These are phyloP conservation scores for Coniosporium apollinis DNA, from an alignment of 495 filamentous ascomycete genomes.

Conservation along the genomic window DNA sequence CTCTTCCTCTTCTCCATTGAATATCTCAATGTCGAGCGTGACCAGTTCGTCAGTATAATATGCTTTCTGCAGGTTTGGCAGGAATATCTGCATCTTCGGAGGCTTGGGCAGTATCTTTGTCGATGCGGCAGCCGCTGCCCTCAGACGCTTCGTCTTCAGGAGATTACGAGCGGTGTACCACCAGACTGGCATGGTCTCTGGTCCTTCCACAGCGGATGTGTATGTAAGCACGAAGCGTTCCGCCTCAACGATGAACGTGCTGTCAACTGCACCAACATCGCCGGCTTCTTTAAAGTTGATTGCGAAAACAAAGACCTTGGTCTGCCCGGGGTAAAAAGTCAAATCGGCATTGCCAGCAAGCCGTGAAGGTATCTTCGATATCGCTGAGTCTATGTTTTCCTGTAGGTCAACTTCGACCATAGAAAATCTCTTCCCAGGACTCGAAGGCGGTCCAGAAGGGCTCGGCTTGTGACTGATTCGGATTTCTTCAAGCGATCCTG, in stretches of 20 bases:
- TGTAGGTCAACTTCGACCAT: no score
- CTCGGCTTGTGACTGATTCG: slow-evolving; percentile 15
- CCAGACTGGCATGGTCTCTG: slow-evolving; percentile 23
- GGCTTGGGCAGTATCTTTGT: slow-evolving; percentile 72
- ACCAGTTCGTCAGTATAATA: slow-evolving; percentile 77
- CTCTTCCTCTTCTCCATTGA: slow-evolving; percentile 73
- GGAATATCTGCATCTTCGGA: slow-evolving; percentile 67
- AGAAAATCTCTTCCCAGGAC: no score
- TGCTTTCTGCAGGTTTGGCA: slow-evolving; percentile 40
- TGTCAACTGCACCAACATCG: slow-evolving; percentile 30
- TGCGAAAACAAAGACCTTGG: slow-evolving; percentile 52
- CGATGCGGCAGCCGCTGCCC: slow-evolving; percentile 29
- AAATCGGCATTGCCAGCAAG: slow-evolving; percentile 36
- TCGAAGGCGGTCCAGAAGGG: no score
- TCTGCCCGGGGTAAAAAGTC: slow-evolving; percentile 48
- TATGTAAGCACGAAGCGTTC: neutral
- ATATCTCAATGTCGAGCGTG: slow-evolving; percentile 44
- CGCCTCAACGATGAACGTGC: slow-evolving; percentile 1
- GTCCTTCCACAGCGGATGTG: slow-evolving; percentile 23
- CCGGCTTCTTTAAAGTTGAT: slow-evolving; percentile 68
- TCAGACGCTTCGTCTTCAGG: slow-evolving; percentile 27
- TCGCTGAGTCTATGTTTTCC: slow-evolving; percentile 6
- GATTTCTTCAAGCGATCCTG: slow-evolving; percentile 14
- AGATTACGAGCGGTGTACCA: slow-evolving; percentile 4
- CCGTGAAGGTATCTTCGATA: slow-evolving; percentile 3